Base-by-base conservation (phyloP, 495 filamentous ascomycete species). In the Pyrenula massariospora region DNA sequence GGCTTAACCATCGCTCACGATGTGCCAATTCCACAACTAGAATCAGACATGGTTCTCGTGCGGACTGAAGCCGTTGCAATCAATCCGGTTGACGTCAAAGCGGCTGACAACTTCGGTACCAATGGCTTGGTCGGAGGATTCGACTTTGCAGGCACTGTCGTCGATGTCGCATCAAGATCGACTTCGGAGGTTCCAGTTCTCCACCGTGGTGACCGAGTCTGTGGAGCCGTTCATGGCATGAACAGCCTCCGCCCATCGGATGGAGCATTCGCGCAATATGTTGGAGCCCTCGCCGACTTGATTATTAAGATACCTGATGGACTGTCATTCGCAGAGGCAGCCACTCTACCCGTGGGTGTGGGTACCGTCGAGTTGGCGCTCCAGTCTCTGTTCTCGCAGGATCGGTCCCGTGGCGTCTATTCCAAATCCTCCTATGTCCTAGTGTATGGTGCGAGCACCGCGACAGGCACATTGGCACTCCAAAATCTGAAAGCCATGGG, bases 381-480 rank as follows among this genome's bases (percentile, higher is more conserved):
- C 22, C 22, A 21, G 8, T n/a, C 5, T 42, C 31, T 42, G 8
- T 15, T 8, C 5, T 5, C 15, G 5, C 31, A 5, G 15, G 31
- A 15, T 8, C 15, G 15, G 5, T 15, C 31, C 31, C 8, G 15
- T 42, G 42, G 42, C 23, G 50, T 52, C 2, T 15, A 19, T 3
- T 15, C 20, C 21, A 48, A 50, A 36, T 22, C 54, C 1, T 12
- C 47, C 2, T 2, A 1, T 1, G 58, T 84, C 25, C 63, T 84
- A 21, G 70, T 84, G 19, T 83, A 81, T 65, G 81, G 81, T 10
- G 77, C 74, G 19, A 71, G 68, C 12, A 74, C 75, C 2, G 68
- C 72, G 5, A 83, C 79, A 1, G 81, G 79, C 0, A 75, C 75
- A n/a, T 65, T 82, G 24, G 79, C 77, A 2, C 77, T 82, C 11